Conservation (phyloP, 1,284 basidiomycete genomes). For the Stygiomarasmius scandens region DNA sequence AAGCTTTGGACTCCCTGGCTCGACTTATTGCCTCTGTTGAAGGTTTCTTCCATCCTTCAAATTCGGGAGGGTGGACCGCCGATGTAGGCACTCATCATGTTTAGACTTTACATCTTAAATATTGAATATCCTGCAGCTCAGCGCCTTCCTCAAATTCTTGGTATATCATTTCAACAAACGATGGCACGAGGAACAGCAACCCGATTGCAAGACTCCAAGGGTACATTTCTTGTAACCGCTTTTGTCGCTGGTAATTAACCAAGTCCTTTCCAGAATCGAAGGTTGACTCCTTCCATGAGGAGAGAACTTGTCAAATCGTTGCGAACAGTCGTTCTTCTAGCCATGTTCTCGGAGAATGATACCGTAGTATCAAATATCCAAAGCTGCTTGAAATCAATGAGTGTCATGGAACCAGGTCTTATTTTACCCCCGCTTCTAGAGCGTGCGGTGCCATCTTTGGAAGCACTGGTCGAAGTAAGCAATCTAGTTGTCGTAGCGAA, state of each 20-base stretch:
- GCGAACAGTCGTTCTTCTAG: constrained; percentile 81
- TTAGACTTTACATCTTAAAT: constrained; percentile 4
- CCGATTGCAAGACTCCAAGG: constrained; percentile 82
- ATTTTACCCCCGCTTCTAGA: constrained; percentile 87
- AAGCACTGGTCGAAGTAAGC: constrained; percentile 80
- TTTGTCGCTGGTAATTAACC: constrained; percentile 7
- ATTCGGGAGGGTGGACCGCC: constrained; percentile 70
- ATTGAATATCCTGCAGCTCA: constrained; percentile 48
- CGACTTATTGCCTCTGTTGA: constrained; percentile 89
- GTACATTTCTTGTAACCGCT: constrained; percentile 34
- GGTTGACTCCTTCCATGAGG: constrained; percentile 81
- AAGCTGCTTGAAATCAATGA: constrained; percentile 74
- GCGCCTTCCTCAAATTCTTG: constrained; percentile 85
- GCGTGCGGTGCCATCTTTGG: constrained; percentile 83
- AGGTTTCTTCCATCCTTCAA: constrained; percentile 85
- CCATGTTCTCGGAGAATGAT: constrained; percentile 87
- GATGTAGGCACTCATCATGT: constrained; percentile 50
- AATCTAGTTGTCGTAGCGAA: no score
- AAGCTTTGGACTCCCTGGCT: constrained; percentile 84
- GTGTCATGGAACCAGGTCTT: constrained; percentile 85
- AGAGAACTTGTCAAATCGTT: constrained; percentile 85
- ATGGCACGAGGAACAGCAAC: constrained; percentile 81
- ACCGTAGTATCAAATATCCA: constrained; percentile 68
- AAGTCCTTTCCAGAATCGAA: constrained; percentile 52
- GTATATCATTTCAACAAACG: constrained; percentile 88